Evolutionary conservation across 495 filamentous ascomycete species (phyloP).

Genomic region (Penicillium canescens): DNA sequence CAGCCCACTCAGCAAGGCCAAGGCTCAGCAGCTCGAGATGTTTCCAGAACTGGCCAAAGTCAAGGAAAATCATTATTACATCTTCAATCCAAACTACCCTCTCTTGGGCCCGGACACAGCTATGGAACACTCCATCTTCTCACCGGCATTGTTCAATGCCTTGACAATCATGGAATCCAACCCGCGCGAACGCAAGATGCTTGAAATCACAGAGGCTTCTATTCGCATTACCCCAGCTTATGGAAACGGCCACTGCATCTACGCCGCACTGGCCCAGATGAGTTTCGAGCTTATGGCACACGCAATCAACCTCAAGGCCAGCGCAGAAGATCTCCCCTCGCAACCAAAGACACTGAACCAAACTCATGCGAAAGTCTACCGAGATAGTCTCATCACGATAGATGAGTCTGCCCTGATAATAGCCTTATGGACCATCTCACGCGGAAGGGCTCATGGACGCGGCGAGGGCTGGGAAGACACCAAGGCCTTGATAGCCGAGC

Average conservation of each 20-base stretch:
- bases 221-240: slow-evolving; percentile 37
- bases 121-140: slow-evolving; percentile 48
- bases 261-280: slow-evolving; percentile 43
- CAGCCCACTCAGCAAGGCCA: slow-evolving; percentile 41
- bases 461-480: slow-evolving; percentile 33
- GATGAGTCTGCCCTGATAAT: slow-evolving; percentile 44
- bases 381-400: slow-evolving; percentile 40
- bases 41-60: slow-evolving; percentile 33
- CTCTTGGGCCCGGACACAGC: slow-evolving; percentile 31
- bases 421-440: slow-evolving; percentile 39
- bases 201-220: slow-evolving; percentile 33
- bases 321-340: slow-evolving; percentile 21
- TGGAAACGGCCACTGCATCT: slow-evolving; percentile 36
- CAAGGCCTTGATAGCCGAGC: slow-evolving; percentile 31
- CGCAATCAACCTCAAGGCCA: slow-evolving; percentile 31
- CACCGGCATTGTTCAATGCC: slow-evolving; percentile 44
- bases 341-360: slow-evolving; percentile 42
- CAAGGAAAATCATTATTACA: slow-evolving; percentile 45
- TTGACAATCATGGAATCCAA: slow-evolving; percentile 44
- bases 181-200: slow-evolving; percentile 36
- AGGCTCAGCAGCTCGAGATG: slow-evolving; percentile 32
- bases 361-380: slow-evolving; percentile 42
- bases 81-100: slow-evolving; percentile 48
- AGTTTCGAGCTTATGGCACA: slow-evolving; percentile 47
- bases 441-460: slow-evolving; percentile 32